A percentile compares a stretch with the other conserved stretches of the same genome.
phyloP scores from a whole-genome alignment of 1,284 basidiomycete genomes.

The Ceratobasidium sp. region DNA sequence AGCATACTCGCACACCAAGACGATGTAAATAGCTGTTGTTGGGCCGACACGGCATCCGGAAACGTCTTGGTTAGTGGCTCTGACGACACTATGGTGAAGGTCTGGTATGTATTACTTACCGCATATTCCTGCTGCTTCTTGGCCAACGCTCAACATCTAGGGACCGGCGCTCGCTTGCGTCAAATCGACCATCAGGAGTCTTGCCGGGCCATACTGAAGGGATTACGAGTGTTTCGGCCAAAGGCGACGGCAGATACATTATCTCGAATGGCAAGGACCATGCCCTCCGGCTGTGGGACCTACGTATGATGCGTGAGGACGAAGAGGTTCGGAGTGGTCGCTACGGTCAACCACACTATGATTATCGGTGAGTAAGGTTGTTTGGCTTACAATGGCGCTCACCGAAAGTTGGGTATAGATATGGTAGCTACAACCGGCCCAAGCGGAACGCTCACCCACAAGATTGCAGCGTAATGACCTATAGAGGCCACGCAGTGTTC shows the following conservation, averaged over 20 bases:
- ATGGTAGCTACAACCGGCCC: constrained; percentile 76
- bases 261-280: constrained; percentile 99
- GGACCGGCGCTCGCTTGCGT: constrained; percentile 91
- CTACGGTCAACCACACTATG: constrained; percentile 79
- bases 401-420: constrained; percentile 60
- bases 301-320: constrained; percentile 93
- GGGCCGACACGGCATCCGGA: constrained; percentile 92
- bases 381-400: constrained; percentile 12
- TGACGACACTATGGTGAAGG: constrained; percentile 94
- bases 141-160: too few relatives aligned
- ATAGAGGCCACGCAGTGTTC: constrained; percentile 92
- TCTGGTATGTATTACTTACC: constrained; percentile 75
- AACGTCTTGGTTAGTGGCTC: constrained; percentile 95
- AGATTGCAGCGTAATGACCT: constrained; percentile 97
- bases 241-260: constrained; percentile 92
- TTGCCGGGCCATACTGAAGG: constrained; percentile 96
- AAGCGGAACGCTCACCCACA: constrained; percentile 76
- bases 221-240: constrained; percentile 89
- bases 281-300: constrained; percentile 91
- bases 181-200: constrained; percentile 89
- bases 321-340: constrained; percentile 65
- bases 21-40: constrained; percentile 97
- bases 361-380: constrained; percentile 75
- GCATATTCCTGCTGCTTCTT: neutral
- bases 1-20: constrained; percentile 87